Evolutionary conservation across 1,284 basidiomycete genomes (phyloP).

Genomic region (Polyporus tsugae): DNA sequence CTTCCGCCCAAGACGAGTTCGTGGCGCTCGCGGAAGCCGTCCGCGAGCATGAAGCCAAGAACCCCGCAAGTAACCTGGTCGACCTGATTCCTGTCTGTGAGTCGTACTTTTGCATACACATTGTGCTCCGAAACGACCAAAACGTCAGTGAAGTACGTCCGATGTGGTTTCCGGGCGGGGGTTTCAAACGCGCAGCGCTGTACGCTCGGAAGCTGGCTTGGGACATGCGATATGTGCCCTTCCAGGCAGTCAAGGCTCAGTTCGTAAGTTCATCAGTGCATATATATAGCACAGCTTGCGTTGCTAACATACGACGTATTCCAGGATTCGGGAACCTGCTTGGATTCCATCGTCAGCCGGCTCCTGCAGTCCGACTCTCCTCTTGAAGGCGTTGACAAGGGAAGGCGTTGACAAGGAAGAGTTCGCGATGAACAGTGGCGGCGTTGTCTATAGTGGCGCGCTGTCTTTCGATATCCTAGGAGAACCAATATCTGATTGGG

Average conservation of each 20-base stretch:
- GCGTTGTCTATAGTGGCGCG: slow-evolving; percentile 26
- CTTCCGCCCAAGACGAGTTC: slow-evolving; percentile 20
- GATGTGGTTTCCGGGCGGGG: slow-evolving; percentile 29
- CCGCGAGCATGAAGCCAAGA: slow-evolving; percentile 15
- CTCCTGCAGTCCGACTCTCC: slow-evolving; percentile 9
- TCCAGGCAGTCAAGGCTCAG: slow-evolving; percentile 8
- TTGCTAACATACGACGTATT: background rate
- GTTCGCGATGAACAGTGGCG: slow-evolving; percentile 22
- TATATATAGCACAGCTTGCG: no score
- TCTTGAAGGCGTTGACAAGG: background rate
- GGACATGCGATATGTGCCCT: slow-evolving; percentile 20
- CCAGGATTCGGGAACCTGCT: slow-evolving; percentile 5
- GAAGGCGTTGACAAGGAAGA: slow-evolving; percentile 4
- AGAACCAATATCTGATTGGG: background rate
- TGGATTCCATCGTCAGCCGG: slow-evolving; percentile 14
- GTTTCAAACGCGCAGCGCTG: slow-evolving; percentile 21
- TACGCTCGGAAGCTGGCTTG: background rate
- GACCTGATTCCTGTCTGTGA: slow-evolving; percentile 31
- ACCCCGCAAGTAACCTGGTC: slow-evolving; percentile 29
- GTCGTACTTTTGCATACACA: background rate
- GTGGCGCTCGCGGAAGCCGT: slow-evolving; percentile 25
- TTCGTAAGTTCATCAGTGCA: background rate
- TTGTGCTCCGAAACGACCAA: background rate
- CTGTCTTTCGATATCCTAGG: background rate
- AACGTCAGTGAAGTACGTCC: slow-evolving; percentile 27